Conservation (phyloP, 2,329 filamentous ascomycete genomes). For the Paracamarosporium sp. region DNA sequence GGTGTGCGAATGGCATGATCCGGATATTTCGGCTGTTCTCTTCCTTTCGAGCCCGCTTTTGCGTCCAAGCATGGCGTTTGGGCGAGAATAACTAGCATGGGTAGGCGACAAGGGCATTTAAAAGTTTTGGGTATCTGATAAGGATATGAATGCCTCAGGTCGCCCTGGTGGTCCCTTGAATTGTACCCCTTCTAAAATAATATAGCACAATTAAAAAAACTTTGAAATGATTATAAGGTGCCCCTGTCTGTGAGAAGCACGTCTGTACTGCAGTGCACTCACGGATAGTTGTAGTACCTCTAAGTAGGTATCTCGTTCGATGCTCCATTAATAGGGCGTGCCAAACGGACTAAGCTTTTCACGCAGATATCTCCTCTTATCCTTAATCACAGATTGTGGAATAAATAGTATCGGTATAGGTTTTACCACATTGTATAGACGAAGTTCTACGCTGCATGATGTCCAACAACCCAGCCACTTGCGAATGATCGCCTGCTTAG, state of each 20-base stretch:
- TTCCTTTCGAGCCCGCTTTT: constrained; percentile 8
- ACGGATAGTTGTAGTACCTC: no score
- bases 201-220: not conserved
- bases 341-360: no score
- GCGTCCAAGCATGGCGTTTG: constrained; percentile 44
- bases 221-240: not conserved
- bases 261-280: not conserved
- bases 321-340: no score
- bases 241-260: not conserved
- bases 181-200: not conserved
- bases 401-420: no score
- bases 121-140: constrained; percentile 6
- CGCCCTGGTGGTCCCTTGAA: not conserved
- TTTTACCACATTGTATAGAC: not conserved
- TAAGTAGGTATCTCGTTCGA: no score
- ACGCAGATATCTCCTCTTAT: no score
- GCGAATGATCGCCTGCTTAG: constrained; percentile 20
- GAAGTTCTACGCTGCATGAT: not conserved
- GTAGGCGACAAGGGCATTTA: constrained; percentile 16
- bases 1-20: constrained; percentile 22
- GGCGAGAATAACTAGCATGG: constrained; percentile 34
- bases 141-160: not conserved
- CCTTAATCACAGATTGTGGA: no score
- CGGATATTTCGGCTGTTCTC: constrained; percentile 11
- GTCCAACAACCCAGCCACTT: not conserved